Evolutionary conservation across 495 filamentous ascomycete genomes (phyloP).

Genomic region (Stereocaulon alpinum): DNA sequence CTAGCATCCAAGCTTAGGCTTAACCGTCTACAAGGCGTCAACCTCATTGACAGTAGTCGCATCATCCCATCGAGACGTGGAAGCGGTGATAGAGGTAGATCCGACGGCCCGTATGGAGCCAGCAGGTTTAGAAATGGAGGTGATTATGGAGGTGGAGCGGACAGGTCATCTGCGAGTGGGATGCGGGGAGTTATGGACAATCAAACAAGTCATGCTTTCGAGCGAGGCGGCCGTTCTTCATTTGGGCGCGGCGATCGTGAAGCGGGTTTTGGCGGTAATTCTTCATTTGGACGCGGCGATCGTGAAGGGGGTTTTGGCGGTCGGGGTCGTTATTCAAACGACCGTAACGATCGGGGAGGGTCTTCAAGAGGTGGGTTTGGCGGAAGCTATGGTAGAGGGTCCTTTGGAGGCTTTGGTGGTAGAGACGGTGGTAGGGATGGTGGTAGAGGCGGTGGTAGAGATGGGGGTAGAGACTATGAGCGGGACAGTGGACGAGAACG

Average conservation of each 20-base stretch:
- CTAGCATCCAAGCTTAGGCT: slow-evolving; percentile 41
- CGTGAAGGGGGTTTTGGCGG: background rate
- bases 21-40: slow-evolving; percentile 33
- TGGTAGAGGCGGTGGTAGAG: slow-evolving; percentile 1
- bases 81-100: no score
- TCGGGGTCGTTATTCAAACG: background rate
- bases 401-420: background rate
- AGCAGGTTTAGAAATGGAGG: background rate
- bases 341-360: background rate
- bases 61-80: no score
- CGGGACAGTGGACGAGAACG: background rate
- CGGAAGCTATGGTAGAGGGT: slow-evolving; percentile 6
- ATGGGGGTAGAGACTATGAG: background rate
- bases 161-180: no score
- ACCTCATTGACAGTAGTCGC: slow-evolving; percentile 21
- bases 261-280: no score
- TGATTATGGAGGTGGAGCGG: no score
- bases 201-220: background rate
- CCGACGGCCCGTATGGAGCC: no score
- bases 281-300: background rate
- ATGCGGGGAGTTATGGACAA: no score
- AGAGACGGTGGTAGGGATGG: background rate
- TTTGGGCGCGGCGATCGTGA: background rate
- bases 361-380: background rate
- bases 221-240: background rate